Conservation (phyloP, 2,329 filamentous ascomycete species). For the Nannizzia gypsea region DNA sequence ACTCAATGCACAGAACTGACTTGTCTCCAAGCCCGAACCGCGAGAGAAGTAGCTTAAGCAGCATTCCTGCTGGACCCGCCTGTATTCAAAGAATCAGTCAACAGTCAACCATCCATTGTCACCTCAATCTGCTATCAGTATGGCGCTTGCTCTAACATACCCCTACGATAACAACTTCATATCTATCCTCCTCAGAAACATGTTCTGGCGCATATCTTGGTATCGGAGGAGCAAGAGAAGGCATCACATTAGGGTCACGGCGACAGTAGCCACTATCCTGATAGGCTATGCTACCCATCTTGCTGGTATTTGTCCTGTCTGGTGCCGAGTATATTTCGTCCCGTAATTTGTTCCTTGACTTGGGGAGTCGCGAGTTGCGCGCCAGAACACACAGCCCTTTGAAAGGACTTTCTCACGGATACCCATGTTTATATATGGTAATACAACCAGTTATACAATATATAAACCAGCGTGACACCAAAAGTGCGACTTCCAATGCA, state of each 20-base stretch:
- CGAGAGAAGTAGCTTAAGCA: slow-evolving; percentile 32
- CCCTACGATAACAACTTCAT: slow-evolving; percentile 34
- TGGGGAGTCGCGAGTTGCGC: too few species aligned
- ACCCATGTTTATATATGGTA: neutral
- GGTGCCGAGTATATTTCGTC: neutral
- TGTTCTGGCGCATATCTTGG: slow-evolving; percentile 24
- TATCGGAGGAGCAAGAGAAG: slow-evolving; percentile 40
- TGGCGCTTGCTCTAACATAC: slow-evolving; percentile 16
- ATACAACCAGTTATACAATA: neutral
- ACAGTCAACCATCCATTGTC: neutral
- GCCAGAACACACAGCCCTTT: neutral
- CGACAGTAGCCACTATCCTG: neutral
- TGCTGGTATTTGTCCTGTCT: neutral
- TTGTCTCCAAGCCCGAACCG: slow-evolving; percentile 33
- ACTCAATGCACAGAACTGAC: slow-evolving; percentile 34
- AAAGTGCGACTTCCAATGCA: neutral
- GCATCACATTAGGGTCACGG: slow-evolving; percentile 12
- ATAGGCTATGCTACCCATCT: neutral
- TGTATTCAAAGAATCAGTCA: slow-evolving; percentile 9
- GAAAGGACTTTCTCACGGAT: neutral
- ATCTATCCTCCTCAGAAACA: slow-evolving; percentile 18
- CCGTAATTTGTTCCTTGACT: neutral
- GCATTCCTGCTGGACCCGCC: slow-evolving; percentile 35
- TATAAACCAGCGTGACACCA: neutral
- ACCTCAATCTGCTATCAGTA: neutral